phyloP scores from a whole-genome alignment of 2,329 filamentous ascomycete species.

The Ophiosphaerella herpotricha region DNA sequence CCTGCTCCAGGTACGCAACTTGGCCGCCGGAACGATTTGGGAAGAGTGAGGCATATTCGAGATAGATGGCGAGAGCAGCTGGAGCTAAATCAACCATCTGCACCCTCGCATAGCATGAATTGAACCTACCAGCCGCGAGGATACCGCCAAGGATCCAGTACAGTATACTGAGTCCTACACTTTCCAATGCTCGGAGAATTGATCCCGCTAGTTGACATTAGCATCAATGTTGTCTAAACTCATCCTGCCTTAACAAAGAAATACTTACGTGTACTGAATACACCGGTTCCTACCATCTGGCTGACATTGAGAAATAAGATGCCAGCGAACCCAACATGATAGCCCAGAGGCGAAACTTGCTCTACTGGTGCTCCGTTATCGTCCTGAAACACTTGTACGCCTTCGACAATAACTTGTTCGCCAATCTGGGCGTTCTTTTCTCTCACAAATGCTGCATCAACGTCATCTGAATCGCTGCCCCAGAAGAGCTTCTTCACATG shows the following conservation, averaged over 20 bases:
- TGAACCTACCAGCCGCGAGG: slow-evolving; percentile 25
- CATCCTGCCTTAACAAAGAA: neutral
- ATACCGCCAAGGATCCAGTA: slow-evolving; percentile 37
- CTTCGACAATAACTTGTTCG: slow-evolving; percentile 29
- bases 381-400: slow-evolving; percentile 20
- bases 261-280: slow-evolving; percentile 35
- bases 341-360: slow-evolving; percentile 35
- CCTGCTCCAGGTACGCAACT: slow-evolving; percentile 39
- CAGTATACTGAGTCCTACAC: slow-evolving; percentile 32
- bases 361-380: slow-evolving; percentile 37
- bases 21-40: slow-evolving; percentile 36
- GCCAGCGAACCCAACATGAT: slow-evolving; percentile 35
- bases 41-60: slow-evolving; percentile 35
- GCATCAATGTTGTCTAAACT: neutral
- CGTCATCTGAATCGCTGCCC: slow-evolving; percentile 14
- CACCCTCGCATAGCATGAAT: neutral
- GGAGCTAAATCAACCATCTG: neutral
- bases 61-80: slow-evolving; percentile 32
- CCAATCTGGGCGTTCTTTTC: slow-evolving; percentile 34
- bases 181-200: slow-evolving; percentile 30
- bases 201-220: slow-evolving; percentile 24
- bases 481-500: slow-evolving; percentile 23
- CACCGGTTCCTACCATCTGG: slow-evolving; percentile 40
- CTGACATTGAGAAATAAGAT: slow-evolving; percentile 38
- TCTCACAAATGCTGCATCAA: slow-evolving; percentile 20